Base-by-base conservation (phyloP, 2,329 filamentous ascomycete species). In the Chaetothyriales sp. region DNA sequence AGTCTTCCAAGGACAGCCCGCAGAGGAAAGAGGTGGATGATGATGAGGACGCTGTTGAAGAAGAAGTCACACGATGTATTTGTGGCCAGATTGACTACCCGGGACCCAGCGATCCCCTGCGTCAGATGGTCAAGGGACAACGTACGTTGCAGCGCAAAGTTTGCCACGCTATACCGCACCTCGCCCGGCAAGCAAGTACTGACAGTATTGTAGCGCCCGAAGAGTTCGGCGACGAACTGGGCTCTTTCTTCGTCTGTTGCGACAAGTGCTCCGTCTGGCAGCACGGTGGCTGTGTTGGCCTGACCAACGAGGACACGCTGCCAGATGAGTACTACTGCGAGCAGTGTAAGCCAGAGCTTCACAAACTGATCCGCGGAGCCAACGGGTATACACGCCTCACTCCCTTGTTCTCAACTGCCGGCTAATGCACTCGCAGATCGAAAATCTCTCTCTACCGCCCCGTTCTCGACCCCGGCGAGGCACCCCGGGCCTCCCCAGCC, bases 281-380 rank as follows among this genome's bases (percentile, higher is more conserved):
- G 67, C 92, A 98, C 66, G 92, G 92, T 62, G 90, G 89, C 54
- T 98, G 92, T 64, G 90, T 98, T 53, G 90, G 92, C 54, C 95
- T 98, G 63, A 88, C 94, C 72, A 92, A 92, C 59, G 90, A 95
- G 68, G 83, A 86, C 59, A 83, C 84, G 65, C 90, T 86, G 58
- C 92, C 92, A 8, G 90, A 96, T 50, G 89, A 96, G 67, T 98
- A 98, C 71, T 98, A 92, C 65, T 98, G 92, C 70, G 92, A 98
- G 70, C 79, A 87, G 66, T 98, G 92, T 70, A 82, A 85, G 58
- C 88, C 88, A 64, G 88, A 95, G 65, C 76, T 94, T 49, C 92
- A 98, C 73, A 87, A 81, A 64, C 82, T 95, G 57, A 82, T 81
- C 19, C 18, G 18, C 43, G 22, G 19, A 2, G 22, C 43, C 43